phyloP scores from a whole-genome alignment of 495 filamentous ascomycete genomes.

The Parachaetomium inaequale region DNA sequence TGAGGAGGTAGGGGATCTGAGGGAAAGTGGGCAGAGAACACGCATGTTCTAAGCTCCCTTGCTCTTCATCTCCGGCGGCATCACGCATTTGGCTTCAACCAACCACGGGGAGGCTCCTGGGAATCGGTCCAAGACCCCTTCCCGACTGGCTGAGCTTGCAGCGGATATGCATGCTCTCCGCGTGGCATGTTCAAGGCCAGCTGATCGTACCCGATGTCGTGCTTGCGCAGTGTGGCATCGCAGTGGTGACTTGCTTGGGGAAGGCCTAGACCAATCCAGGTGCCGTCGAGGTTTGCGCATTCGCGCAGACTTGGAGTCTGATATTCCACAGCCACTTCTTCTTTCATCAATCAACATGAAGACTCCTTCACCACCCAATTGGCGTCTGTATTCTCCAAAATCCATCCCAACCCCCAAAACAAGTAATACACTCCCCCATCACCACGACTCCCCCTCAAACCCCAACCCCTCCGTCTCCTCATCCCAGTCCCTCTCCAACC shows the following conservation, averaged over 20 bases:
- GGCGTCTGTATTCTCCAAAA: too few species aligned
- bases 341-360: too few species aligned
- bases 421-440: not conserved
- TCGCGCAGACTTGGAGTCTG: not conserved
- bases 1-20: too few species aligned
- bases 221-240: not conserved
- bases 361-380: too few species aligned
- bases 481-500: constrained; percentile 22
- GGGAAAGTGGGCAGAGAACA: too few species aligned
- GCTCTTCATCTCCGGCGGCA: not conserved
- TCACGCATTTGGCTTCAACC: not conserved
- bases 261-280: not conserved
- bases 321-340: not conserved
- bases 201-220: not conserved
- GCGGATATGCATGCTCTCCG: not conserved
- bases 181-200: not conserved
- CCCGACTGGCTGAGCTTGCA: not conserved
- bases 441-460: constrained; percentile 18
- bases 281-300: not conserved
- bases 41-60: too few species aligned
- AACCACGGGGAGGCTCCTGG: not conserved
- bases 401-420: not conserved
- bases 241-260: not conserved
- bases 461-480: constrained; percentile 21
- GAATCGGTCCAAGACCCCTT: not conserved